Conservation (phyloP, 2,329 filamentous ascomycete genomes). For the Ceratocystiopsis sp. region DNA sequence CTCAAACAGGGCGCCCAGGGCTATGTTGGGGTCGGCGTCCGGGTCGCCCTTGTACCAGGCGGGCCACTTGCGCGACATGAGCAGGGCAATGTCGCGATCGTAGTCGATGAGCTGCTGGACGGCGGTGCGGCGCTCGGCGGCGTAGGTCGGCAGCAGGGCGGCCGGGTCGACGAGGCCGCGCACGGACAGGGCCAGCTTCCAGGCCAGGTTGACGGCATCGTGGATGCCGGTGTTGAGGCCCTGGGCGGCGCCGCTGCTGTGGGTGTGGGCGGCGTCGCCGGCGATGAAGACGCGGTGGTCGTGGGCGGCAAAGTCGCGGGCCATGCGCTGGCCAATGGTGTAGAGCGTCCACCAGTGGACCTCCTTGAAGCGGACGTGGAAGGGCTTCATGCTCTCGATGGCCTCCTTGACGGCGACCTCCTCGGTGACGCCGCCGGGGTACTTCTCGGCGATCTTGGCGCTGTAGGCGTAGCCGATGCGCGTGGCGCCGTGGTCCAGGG, state of each 20-base stretch:
- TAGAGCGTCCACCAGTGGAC: slow-evolving; percentile 39
- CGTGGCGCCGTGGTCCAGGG: slow-evolving; percentile 33
- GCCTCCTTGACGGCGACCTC: slow-evolving; percentile 38
- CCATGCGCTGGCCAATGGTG: slow-evolving; percentile 37
- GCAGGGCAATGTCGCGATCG: slow-evolving; percentile 15
- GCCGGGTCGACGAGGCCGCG: slow-evolving; percentile 4
- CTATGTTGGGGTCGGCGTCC: slow-evolving; percentile 26
- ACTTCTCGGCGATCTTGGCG: slow-evolving; percentile 20
- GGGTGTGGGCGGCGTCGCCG: slow-evolving; percentile 34
- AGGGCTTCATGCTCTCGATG: slow-evolving; percentile 23
- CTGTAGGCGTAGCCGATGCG: slow-evolving; percentile 36
- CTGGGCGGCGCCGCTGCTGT: slow-evolving; percentile 45
- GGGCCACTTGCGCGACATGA: slow-evolving; percentile 24
- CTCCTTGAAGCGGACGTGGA: slow-evolving; percentile 22
- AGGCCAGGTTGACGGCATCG: slow-evolving; percentile 33
- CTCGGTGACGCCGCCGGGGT: slow-evolving; percentile 19
- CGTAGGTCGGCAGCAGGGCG: slow-evolving; percentile 21
- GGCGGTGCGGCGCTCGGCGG: slow-evolving; percentile 19
- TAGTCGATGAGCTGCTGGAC: slow-evolving; percentile 22
- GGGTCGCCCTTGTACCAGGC: slow-evolving; percentile 18
- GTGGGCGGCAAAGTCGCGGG: slow-evolving; percentile 38
- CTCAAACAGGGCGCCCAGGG: slow-evolving; percentile 37
- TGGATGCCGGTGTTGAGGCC: slow-evolving; percentile 41
- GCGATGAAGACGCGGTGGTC: slow-evolving; percentile 28
- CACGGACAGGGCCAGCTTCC: slow-evolving; percentile 23